Evolutionary conservation across 73 alveolate species (phyloP), one percentile per base, ranked within the genome.

Genomic region (Paramecium sexaurelia): DNA sequence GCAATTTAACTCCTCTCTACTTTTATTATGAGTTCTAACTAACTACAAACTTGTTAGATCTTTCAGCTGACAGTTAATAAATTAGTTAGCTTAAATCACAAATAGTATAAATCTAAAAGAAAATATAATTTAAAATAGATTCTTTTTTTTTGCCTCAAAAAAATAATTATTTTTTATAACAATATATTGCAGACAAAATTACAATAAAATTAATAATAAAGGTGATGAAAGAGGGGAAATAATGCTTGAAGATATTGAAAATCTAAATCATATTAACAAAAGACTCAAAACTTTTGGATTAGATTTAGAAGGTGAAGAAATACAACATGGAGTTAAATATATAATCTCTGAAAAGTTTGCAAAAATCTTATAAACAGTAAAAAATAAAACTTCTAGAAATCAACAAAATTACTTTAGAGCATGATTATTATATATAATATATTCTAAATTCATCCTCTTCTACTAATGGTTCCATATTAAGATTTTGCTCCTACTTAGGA

Each of bases 371-470:
- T 33, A 73, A 19, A 73, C 87, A 10, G 87, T 33, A 20, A 33
- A 19, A 61, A 61, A 61, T 33, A 33, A 36, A 20, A 36, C 32
- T 2, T 10, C 87, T 2, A 73, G 56, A 73, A 36, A 27, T 36
- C 9, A 73, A 73, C 67, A 73, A 9, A 73, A 73, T 19, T 73
- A 73, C 57, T 73, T 73, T 73, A 73, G 87, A 73, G 87, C 87
- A 73, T 73, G 87, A 73, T 66, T 66, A 20, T 66, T 20, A 20
- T 66, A 51, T 61, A 73, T 11, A 36, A 20, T 33, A 73, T 33
- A 73, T 33, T 73, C 20, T 73, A 73, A 3, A 33, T 73, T 36
- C 55, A 36, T 36, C 87, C 55, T 73, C 87, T 73, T 73, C 87
- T 73, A 36, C 55, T 36, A 10, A 73, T 39, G 35, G 87, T 73